Base-by-base conservation (phyloP, 768 basidiomycete species). In the Nidularia pulvinata region DNA sequence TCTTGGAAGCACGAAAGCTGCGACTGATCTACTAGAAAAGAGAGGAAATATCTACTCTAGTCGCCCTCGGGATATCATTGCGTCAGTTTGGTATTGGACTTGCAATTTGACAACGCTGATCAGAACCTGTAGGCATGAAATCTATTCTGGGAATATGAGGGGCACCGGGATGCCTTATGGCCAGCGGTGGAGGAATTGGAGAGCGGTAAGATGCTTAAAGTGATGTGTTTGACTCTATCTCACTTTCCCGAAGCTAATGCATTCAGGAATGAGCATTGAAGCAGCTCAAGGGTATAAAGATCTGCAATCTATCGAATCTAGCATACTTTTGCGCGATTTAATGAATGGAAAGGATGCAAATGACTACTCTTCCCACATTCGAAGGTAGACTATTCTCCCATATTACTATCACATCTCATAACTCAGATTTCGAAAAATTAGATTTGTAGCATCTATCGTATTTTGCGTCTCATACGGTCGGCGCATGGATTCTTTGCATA, bases 401-500 rank as follows among this genome's bases (percentile, higher is more conserved):
- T 42, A 4, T 16, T 42, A 4, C 39, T 11, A 42, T 1, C 16
- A 3, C 13, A 11, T 11, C 39, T 42, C 16, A 42, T 11, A 42
- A 11, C 16, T 42, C 13, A 11, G 39, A 2, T 25, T 25, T 25
- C 25, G 25, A 25, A 25, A 25, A 25, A 25, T 25, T 4, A 42
- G 39, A 42, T 42, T 42, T 53, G 33, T 43, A 0, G 55, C 52
- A 50, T 57, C 59, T 6, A 48, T 54, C 11, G 50, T 60, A 16
- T 57, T 57, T 33, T 55, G 43, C 48, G 22, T 55, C 14, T 46
- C 59, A 7, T 54, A 60, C 16, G 59, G 52, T 32, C 50, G 48
- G 14, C 34, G 53, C 33, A 50, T 60, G 7, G 51, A 50, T 25
- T 45, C 37, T 7, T 42, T 49, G 25, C 37, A 44, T 3, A 56